Evolutionary conservation across 192 early-diverging fungal genomes (phyloP), one percentile per base, ranked within the genome.

Genomic region (Gryganskiella cystojenkinii): DNA sequence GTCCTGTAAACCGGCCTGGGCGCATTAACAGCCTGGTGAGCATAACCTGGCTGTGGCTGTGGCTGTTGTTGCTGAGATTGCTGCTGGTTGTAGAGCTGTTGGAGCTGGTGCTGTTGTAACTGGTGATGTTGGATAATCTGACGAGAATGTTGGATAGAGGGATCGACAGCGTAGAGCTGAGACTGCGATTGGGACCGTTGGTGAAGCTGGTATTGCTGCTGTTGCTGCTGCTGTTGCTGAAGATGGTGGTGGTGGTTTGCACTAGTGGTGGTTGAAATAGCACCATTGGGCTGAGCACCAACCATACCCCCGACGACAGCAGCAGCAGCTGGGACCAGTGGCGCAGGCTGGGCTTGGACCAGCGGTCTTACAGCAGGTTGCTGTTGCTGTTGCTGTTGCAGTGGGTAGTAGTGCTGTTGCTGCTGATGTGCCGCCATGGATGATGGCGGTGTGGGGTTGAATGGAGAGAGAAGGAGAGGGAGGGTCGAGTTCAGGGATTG

Each of bases 391-490:
- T 40, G 37, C 37, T 40, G 37, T 40, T 40, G 37, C 37, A 42
- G 35, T 42, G 34, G 33, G 5, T 59, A 56, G 33, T 67, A 31
- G 27, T 59, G 67, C 3, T 70, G 51, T 22, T 57, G 66, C 9
- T 68, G 45, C 19, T 59, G 46, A 31, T 24, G 13, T 17, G 50
- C 2, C 4, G 42, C 4, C 13, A 11, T 40, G 10, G 37, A 44
- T 45, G 56, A 3, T 10, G 15, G 10, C 33, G 35, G 27, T 51
- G 40, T 28, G 9, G 25, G 25, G 11, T 30, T 10, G 22, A 34
- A 28, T 10, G 31, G 44, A 46, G 42, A 22, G 25, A 56, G 22
- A 33, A 35, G 31, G 55, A 47, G 24, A 15, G 28, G 54, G 27
- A 25, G 14, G 46, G 37, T 20, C 37, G 22, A n/a, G n/a, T n/a